Evolutionary conservation across 352 stramenopile genomes (phyloP), one percentile per base, ranked within the genome.

Genomic region (Pythium dissotocum): DNA sequence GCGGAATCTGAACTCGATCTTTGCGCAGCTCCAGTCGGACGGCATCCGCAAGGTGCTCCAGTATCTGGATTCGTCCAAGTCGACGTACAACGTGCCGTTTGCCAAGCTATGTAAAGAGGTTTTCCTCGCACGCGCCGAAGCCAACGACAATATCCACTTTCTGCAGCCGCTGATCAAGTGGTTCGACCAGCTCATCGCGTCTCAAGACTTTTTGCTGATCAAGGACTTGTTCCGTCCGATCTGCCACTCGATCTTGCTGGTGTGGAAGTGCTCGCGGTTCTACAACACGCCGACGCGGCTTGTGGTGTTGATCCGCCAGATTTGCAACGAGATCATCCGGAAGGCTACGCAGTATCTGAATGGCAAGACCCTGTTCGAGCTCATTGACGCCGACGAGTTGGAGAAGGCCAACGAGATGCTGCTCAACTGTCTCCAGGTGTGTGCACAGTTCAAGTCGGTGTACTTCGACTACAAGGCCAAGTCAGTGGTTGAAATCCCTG

Each of bases 381-480:
- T 97, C 9, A 87, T 96, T 24, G 88, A 94, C 16, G 69, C 85
- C 21, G 80, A 88, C 40, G 86, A 94, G 33, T 67, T 90, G 30
- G 84, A 92, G 30, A 74, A 85, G 30, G 86, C 86, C 0, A 89
- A 91, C 28, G 69, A 70, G n/a, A 92, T 90, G 82, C 66, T 97
- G 42, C 66, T 89, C 13, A 67, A 77, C 21, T 88, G 79, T 26
- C 74, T 98, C 4, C 78, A 90, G 40, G 87, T 97, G 1, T 95
- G 91, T 61, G 90, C 88, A 1, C 77, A 87, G 36, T 97, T 97
- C 65, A 98, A 98, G 72, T 89, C 83, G 21, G 86, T 95, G 1
- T 98, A 97, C 72, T 97, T 97, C 62, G 88, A 96, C 67, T 97
- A 97, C 83, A 97, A 97, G 65, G 87, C 84, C 4, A 91, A 90